phyloP scores from a whole-genome alignment of 1,284 basidiomycete genomes.

The Ganoderma meredithae region DNA sequence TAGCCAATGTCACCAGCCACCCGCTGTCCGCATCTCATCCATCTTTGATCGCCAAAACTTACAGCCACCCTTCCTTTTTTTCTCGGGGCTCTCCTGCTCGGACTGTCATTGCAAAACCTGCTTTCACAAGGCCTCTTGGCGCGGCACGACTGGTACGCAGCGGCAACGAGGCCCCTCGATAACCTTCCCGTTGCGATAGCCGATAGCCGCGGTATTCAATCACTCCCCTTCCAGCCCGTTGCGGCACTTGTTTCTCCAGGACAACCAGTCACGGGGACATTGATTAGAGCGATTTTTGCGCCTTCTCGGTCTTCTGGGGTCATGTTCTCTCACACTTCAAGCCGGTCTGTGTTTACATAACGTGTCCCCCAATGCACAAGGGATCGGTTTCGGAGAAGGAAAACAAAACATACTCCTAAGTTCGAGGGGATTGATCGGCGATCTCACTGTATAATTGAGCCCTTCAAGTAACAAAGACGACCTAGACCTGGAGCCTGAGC shows the following conservation, averaged over 20 bases:
- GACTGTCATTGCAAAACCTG: background rate
- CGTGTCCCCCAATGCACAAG: background rate
- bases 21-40: background rate
- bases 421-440: background rate
- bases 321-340: background rate
- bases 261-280: conserved; percentile 2
- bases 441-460: background rate
- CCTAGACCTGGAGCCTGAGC: background rate
- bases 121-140: background rate
- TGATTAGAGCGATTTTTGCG: background rate
- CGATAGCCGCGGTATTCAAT: conserved; percentile 4
- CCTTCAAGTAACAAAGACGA: background rate
- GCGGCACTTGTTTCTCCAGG: conserved; percentile 1
- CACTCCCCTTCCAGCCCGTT: background rate
- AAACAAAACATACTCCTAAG: background rate
- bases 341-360: background rate
- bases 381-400: background rate
- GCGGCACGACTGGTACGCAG: background rate
- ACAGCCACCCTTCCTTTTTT: background rate
- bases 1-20: conserved; percentile 1
- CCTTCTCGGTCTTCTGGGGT: background rate
- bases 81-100: background rate
- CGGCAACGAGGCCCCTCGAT: background rate
- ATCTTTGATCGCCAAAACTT: conserved; percentile 1
- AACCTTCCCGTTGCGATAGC: background rate